Evolutionary conservation across 1,139 yeast species (phyloP).

Genomic region (Suhomyces taliae): DNA sequence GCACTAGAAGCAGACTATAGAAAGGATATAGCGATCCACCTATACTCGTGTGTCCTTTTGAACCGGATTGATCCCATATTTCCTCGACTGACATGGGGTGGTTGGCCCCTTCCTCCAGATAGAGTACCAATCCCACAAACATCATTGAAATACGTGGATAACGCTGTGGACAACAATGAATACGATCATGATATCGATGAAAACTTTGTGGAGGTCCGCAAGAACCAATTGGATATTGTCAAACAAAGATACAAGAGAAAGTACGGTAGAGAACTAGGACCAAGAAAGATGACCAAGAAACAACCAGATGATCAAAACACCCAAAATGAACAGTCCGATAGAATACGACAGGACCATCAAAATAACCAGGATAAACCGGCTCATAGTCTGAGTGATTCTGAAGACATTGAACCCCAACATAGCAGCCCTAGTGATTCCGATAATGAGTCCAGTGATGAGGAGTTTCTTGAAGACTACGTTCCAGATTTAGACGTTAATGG

Average conservation of each 20-base stretch:
- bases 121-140: constrained; percentile 39
- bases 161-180: constrained; percentile 14
- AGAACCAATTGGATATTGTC: background rate
- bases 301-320: background rate
- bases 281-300: constrained; percentile 4
- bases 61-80: constrained; percentile 37
- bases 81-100: constrained; percentile 41
- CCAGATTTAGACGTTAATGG: background rate
- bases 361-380: too few relatives aligned
- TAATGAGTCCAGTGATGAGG: background rate
- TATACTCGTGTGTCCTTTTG: constrained; percentile 47
- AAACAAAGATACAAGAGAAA: background rate
- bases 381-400: background rate
- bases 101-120: constrained; percentile 46
- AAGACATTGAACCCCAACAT: background rate
- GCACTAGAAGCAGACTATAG: constrained; percentile 45
- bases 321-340: too few relatives aligned
- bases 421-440: background rate
- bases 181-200: constrained; percentile 20
- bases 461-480: background rate
- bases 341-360: too few relatives aligned
- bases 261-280: constrained; percentile 2
- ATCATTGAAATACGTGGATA: constrained; percentile 23
- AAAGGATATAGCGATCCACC: constrained; percentile 51
- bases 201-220: constrained; percentile 7